Conservation (phyloP, 345 rosid species). For the Turritis glabra region DNA sequence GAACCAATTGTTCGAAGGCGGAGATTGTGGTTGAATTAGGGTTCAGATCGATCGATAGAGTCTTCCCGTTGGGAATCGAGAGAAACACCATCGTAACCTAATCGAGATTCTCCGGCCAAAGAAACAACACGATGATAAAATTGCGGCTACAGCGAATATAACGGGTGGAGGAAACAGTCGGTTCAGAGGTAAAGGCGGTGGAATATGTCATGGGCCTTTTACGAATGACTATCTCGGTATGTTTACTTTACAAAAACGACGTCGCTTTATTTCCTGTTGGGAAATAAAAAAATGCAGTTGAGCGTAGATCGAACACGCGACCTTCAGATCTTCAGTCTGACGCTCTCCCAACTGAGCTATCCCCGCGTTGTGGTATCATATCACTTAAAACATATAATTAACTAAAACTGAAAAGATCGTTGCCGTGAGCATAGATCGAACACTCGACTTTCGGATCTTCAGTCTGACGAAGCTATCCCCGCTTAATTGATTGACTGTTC, state of each 20-base stretch:
- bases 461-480: too few species aligned
- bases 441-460: too few species aligned
- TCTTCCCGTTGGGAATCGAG: conserved; percentile 51
- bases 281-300: too few species aligned
- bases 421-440: too few species aligned
- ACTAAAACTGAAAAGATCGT: too few species aligned
- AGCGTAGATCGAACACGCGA: conserved; percentile 76
- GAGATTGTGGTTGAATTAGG: conserved; percentile 58
- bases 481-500: too few species aligned
- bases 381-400: too few species aligned
- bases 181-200: background rate
- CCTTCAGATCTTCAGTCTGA: conserved; percentile 84
- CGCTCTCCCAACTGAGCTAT: conserved; percentile 99
- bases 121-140: background rate
- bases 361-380: conserved; percentile 56
- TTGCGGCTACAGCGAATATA: background rate
- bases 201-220: too few species aligned
- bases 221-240: too few species aligned
- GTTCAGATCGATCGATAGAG: conserved; percentile 47
- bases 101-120: background rate
- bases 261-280: too few species aligned
- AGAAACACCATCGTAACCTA: conserved; percentile 54
- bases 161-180: background rate
- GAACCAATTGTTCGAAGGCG: conserved; percentile 50
- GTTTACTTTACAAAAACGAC: too few species aligned